These are phyloP conservation scores for Candida ascalaphidarum DNA, from an alignment of 805 yeast genomes.

Conservation along the genomic window DNA sequence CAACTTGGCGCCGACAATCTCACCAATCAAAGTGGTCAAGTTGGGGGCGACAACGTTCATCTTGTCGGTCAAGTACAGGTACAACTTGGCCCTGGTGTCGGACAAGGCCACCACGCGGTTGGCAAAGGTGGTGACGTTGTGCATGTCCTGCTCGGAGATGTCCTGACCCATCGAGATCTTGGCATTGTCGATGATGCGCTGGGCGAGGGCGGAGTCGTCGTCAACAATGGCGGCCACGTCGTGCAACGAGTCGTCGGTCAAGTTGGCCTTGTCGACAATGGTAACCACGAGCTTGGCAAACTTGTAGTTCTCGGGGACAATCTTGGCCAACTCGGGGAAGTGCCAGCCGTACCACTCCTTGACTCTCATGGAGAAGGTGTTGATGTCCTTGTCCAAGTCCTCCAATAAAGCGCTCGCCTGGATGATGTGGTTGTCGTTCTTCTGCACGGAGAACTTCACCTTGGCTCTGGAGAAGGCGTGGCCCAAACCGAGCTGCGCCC, in stretches of 20 bases:
- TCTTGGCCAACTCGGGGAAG: constrained; percentile 92
- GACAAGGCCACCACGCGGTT: constrained; percentile 86
- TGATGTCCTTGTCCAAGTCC: constrained; percentile 96
- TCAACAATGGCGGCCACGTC: constrained; percentile 84
- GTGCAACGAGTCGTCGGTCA: constrained; percentile 89
- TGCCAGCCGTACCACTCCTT: constrained; percentile 99
- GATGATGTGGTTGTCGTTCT: constrained; percentile 97
- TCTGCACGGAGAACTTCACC: constrained; percentile 97
- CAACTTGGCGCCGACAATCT: constrained; percentile 96
- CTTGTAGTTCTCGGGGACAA: constrained; percentile 81
- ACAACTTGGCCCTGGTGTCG: constrained; percentile 81
- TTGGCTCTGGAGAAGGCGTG: constrained; percentile 99
- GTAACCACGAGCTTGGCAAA: constrained; percentile 76
- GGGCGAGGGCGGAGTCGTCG: constrained; percentile 86
- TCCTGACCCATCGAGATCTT: constrained; percentile 99
- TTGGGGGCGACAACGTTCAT: constrained; percentile 98
- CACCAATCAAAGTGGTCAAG: constrained; percentile 93
- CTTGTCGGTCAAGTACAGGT: constrained; percentile 83
- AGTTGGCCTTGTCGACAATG: constrained; percentile 80
- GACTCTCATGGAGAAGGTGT: constrained; percentile 94
- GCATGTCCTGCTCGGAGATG: constrained; percentile 90
- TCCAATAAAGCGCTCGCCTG: constrained; percentile 97
- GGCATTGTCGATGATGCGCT: constrained; percentile 88
- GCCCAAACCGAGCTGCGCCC: constrained; percentile 97
- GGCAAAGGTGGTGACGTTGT: constrained; percentile 84